Conservation (phyloP, 495 filamentous ascomycete genomes). For the Xylaria cubensis region DNA sequence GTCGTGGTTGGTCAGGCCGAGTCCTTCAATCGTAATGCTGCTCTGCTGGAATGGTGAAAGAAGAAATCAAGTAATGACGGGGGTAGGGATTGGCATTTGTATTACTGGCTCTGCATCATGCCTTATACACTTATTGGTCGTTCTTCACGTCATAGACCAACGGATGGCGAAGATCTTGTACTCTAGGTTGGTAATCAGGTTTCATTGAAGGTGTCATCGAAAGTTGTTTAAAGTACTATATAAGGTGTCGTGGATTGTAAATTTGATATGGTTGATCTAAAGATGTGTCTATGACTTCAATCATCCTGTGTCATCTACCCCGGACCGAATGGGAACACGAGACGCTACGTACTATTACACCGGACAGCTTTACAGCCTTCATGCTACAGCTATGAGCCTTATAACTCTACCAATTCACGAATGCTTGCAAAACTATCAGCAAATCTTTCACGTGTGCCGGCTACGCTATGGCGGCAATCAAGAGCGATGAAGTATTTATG, state of each 20-base stretch:
- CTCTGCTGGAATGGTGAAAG: conserved; percentile 36
- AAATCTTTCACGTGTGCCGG: background rate
- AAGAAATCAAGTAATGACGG: conserved; percentile 50
- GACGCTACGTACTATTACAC: background rate
- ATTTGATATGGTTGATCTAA: background rate
- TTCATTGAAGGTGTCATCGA: conserved; percentile 27
- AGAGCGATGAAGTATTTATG: background rate
- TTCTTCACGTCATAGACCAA: conserved; percentile 52
- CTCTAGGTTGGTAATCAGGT: conserved; percentile 49
- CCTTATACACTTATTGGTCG: conserved; percentile 39
- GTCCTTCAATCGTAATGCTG: conserved; percentile 19
- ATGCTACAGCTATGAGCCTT: background rate
- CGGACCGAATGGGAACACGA: background rate
- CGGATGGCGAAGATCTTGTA: conserved; percentile 50
- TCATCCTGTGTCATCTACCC: background rate
- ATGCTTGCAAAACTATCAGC: background rate
- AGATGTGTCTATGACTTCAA: background rate
- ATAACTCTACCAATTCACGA: background rate
- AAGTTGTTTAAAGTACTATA: background rate
- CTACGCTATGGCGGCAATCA: background rate
- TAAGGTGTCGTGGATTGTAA: conserved; percentile 2
- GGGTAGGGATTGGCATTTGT: conserved; percentile 48
- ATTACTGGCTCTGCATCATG: conserved; percentile 47
- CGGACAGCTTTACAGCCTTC: background rate
- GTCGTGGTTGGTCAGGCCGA: conserved; percentile 35